Base-by-base conservation (phyloP, 768 basidiomycete species). In the Podaxis sp. region DNA sequence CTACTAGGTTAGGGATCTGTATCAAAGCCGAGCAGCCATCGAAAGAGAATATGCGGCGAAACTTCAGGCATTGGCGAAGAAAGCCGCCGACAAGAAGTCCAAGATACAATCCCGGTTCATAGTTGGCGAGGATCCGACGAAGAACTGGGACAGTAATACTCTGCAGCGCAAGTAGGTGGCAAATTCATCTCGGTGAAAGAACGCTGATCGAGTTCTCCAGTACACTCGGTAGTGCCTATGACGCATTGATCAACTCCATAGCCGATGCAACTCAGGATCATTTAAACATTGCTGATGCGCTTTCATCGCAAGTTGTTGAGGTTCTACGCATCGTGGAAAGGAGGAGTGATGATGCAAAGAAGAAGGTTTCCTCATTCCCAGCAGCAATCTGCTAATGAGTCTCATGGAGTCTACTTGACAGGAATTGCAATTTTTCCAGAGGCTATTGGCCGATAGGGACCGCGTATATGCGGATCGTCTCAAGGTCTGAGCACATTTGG, bases 11-110 rank as follows among this genome's bases (percentile, higher is more conserved):
- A 85, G 89, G 61, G 91, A 93, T 50, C 67, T 94, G 55, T 88
- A 91, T 69, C 77, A 78, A 47, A 88, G 88, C 55, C 82, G 87
- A 50, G 85, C 77, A 9, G 80, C 78, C 6, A 76, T 94, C 11
- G 93, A 94, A 72, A 85, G 88, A 56, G 92, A 94, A 70, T 94
- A 92, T 70, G 89, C 91, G 0, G 70, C 74, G 25, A 93, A 90
- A 70, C 77, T 94, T 9, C 86, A 88, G 68, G 72, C 77, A 15
- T 72, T 94, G 36, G 80, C 80, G 7, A 86, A 82, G 72, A 92
- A 87, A 70, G 86, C 87, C 1, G 74, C 77, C 9, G 93, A 94
- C 49, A 90, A 86, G 81, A 90, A 89, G 73, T 75, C 73, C 50
- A 90, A 84, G 73, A 79, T 79, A 60, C 82, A 83, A 61, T 69